Evolutionary conservation across 306 rosid species (phyloP), one percentile per base, ranked within the genome.

Genomic region (Adenanthera pavonina): DNA sequence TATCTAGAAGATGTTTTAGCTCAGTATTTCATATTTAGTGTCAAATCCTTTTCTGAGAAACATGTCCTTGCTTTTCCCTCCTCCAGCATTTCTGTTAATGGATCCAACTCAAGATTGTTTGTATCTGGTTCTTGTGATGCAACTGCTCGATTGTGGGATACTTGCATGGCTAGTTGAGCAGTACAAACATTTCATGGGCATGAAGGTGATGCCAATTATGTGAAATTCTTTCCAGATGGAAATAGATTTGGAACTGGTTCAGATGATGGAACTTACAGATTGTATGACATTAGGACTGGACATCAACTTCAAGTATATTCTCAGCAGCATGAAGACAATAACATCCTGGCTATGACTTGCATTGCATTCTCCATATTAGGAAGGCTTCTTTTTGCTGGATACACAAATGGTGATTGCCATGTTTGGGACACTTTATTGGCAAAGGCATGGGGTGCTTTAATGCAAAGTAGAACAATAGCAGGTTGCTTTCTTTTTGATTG

Each of bases 211-310:
- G 97, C 93, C 59, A 91, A 82, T 84, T 13, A 92, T 36, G 99
- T 95, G 77, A 95, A 88, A 82, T 95, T 95, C 88, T 95, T 95
- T 84, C 95, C 99, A 44, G 99, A 95, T 89, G 99, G 99, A 64
- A 87, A 91, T 71, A 89, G 99, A 84, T 95, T 95, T 92, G 99
- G 97, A 84, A 93, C 97, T 75, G 99, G 97, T 64, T 95, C 99
- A n/a, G 94, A 82, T 75, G 99, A 95, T 83, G 99, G 99, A 77
- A 90, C 97, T 65, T 91, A 97, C 91, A 85, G 99, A 83, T 86
- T 95, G 79, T 93, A 89, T 89, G 99, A 95, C 80, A 91, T 88
- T 62, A 90, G 99, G 86, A 95, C 97, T 65, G 99, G 97, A 41
- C 99, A 95, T 88, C 93, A 90, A 85, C 99, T 93, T 69, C 99